Evolutionary conservation across 2,329 filamentous ascomycete species (phyloP).

Genomic region (Botrytis cinerea): DNA sequence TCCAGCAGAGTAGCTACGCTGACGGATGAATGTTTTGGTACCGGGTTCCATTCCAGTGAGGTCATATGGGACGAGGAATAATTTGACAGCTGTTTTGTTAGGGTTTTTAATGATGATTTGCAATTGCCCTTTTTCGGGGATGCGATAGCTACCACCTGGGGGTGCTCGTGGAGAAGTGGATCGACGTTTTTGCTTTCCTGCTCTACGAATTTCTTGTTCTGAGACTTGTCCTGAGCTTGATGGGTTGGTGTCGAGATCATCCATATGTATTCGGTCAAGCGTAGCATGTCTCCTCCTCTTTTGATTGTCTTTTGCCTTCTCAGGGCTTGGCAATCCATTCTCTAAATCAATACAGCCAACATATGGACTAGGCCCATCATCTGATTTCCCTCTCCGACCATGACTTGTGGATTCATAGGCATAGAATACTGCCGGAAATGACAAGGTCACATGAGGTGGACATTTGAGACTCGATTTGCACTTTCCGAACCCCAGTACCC

Average conservation of each 20-base stretch:
- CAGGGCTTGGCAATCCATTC: conserved; percentile 64
- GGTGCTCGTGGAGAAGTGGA: conserved; percentile 65
- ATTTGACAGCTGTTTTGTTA: conserved; percentile 95
- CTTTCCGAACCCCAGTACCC: conserved; percentile 84
- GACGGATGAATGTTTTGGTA: conserved; percentile 93
- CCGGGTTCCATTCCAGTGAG: conserved; percentile 88
- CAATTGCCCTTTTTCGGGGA: conserved; percentile 89
- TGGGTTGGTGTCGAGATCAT: conserved; percentile 35
- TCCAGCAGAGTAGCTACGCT: conserved; percentile 87
- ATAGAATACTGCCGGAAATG: conserved; percentile 95
- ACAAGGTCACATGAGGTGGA: conserved; percentile 84
- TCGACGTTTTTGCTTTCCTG: conserved; percentile 61
- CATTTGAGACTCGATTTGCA: conserved; percentile 85
- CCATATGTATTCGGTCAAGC: conserved; percentile 27
- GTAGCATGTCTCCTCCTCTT: conserved; percentile 42
- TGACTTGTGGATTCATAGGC: conserved; percentile 74
- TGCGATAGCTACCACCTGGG: conserved; percentile 87
- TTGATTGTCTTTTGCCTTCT: conserved; percentile 47
- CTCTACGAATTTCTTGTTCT: conserved; percentile 47
- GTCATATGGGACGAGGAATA: conserved; percentile 93
- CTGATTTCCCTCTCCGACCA: conserved; percentile 59
- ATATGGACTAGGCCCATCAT: conserved; percentile 93
- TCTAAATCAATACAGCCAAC: conserved; percentile 92
- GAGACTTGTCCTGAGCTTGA: conserved; percentile 28
- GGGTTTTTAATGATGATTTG: conserved; percentile 98